Evolutionary conservation across 352 stramenopile species (phyloP).

Genomic region (Phytophthora lateralis): DNA sequence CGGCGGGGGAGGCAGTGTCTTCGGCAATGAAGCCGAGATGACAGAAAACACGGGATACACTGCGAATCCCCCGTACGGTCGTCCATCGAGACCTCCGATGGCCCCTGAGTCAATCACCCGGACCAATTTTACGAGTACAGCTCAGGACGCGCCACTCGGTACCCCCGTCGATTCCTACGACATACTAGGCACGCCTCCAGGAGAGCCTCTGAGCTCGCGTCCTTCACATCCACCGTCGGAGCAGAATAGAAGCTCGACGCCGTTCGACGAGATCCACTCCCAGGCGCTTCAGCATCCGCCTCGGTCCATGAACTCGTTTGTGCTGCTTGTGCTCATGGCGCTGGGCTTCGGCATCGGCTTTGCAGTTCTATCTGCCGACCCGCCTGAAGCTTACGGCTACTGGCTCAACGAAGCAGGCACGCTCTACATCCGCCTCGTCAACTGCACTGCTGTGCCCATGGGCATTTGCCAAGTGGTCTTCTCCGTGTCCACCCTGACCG

Average conservation of each 20-base stretch:
- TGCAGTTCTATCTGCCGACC: constrained; percentile 36
- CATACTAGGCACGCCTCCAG: constrained; percentile 54
- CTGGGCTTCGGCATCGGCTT: constrained; percentile 48
- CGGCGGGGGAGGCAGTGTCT: background rate
- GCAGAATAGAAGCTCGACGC: constrained; percentile 15
- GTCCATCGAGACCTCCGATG: constrained; percentile 16
- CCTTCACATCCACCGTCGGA: constrained; percentile 30
- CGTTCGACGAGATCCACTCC: constrained; percentile 25
- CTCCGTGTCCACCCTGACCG: constrained; percentile 50
- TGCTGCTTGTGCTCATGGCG: constrained; percentile 45
- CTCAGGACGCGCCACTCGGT: constrained; percentile 17
- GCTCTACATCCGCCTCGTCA: constrained; percentile 64
- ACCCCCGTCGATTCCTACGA: constrained; percentile 57
- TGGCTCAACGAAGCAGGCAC: constrained; percentile 61
- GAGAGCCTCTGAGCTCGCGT: constrained; percentile 42
- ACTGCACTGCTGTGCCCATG: constrained; percentile 64
- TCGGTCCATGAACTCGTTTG: constrained; percentile 48
- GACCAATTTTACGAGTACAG: constrained; percentile 49
- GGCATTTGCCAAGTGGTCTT: constrained; percentile 70
- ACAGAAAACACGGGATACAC: constrained; percentile 4
- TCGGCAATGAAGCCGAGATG: constrained; percentile 4
- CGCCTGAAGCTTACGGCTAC: constrained; percentile 39
- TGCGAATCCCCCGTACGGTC: constrained; percentile 10
- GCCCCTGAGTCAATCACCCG: constrained; percentile 40
- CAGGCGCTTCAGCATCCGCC: constrained; percentile 29